These are phyloP conservation scores for Colletotrichum echinochloae DNA, from an alignment of 2,329 filamentous ascomycete genomes.

Conservation along the genomic window DNA sequence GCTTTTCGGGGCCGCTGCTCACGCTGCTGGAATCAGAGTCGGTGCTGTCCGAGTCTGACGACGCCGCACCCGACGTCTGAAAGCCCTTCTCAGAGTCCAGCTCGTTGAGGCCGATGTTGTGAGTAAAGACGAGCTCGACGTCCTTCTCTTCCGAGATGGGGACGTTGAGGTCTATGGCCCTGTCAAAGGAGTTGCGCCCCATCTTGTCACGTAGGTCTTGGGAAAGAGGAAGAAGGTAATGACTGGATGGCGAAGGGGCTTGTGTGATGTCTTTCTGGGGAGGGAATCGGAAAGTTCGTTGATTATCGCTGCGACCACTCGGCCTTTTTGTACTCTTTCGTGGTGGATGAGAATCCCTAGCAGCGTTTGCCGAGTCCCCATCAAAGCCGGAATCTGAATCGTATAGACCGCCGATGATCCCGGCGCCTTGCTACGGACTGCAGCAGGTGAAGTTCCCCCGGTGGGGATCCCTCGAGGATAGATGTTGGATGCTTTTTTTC, in stretches of 20 bases:
- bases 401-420: neutral
- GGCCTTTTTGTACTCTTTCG: conserved; percentile 30
- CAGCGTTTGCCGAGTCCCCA: conserved; percentile 22
- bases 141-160: conserved; percentile 26
- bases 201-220: conserved; percentile 10
- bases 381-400: conserved; percentile 4
- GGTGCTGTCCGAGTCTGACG: conserved; percentile 2
- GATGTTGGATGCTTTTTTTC: conserved; percentile 25
- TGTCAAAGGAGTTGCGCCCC: conserved; percentile 11
- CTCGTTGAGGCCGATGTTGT: conserved; percentile 6
- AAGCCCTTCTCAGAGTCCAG: conserved; percentile 20
- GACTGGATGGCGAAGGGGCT: neutral
- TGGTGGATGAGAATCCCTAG: conserved; percentile 8
- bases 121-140: conserved; percentile 13
- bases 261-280: conserved; percentile 13
- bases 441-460: conserved; percentile 5
- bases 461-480: conserved; percentile 16
- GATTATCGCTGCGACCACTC: neutral
- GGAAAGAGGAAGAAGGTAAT: neutral
- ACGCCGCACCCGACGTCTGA: neutral
- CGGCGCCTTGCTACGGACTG: neutral
- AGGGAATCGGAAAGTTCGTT: neutral
- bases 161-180: neutral
- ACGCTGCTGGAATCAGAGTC: conserved; percentile 42
- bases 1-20: conserved; percentile 30